These are phyloP conservation scores for Amphibolis antarctica DNA, from an alignment of 106 monocot species.

Conservation along the genomic window DNA sequence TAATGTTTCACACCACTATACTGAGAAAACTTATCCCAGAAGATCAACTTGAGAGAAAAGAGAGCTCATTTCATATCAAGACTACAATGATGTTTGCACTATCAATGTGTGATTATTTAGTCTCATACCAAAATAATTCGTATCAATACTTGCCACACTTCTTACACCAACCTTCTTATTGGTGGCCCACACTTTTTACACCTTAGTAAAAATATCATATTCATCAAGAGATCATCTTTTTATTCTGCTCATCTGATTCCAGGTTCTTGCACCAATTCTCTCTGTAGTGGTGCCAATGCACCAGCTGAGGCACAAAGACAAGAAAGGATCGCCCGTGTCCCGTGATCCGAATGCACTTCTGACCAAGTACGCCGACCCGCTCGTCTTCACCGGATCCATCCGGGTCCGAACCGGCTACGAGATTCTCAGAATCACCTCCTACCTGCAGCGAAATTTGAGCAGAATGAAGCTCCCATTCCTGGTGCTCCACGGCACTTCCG, in stretches of 20 bases:
- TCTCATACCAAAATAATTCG: no score
- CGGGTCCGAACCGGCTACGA: constrained; percentile 73
- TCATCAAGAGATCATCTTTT: background rate
- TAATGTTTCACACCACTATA: no score
- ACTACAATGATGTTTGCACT: no score
- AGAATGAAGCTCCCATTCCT: constrained; percentile 57
- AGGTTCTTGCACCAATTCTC: constrained; percentile 70
- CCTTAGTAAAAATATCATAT: no score
- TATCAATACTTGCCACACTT: no score
- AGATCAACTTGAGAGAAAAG: no score
- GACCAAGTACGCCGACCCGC: constrained; percentile 70
- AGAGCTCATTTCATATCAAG: no score
- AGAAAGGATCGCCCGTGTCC: constrained; percentile 47
- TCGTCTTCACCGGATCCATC: constrained; percentile 74
- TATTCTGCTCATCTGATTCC: background rate
- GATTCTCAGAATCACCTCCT: constrained; percentile 53
- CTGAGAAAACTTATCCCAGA: no score
- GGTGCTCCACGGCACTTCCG: constrained; percentile 70
- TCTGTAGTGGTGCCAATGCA: constrained; percentile 55
- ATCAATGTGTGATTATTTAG: no score
- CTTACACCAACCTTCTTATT: no score
- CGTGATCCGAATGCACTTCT: constrained; percentile 60
- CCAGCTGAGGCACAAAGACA: constrained; percentile 42
- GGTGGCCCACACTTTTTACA: no score
- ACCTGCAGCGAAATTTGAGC: constrained; percentile 43